Evolutionary conservation across 371 early-diverging fungal genomes (phyloP), one percentile per base, ranked within the genome.

Genomic region (Apophysomyces sp.): DNA sequence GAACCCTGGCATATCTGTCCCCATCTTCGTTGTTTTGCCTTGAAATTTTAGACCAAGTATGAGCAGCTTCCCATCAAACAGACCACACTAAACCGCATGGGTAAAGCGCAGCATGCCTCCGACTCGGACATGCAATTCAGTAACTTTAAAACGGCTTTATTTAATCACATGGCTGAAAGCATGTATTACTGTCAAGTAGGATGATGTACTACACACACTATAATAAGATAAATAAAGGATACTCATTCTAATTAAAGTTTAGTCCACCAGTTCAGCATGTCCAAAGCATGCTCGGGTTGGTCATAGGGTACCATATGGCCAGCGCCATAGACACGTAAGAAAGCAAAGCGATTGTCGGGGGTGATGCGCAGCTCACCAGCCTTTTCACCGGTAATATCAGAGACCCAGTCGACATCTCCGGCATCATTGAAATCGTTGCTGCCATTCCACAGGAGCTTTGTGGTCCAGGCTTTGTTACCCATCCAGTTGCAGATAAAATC

Each of bases 391-490:
- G 67, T 69, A 52, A 71, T 57, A 11, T 67, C 67, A 28, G 77
- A 78, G 32, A 74, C 63, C 88, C 89, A 90, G 37, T 76, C 69
- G 34, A 67, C 66, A 63, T 90, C 89, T 60, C 87, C 80, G 37
- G 88, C 87, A 29, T 77, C 61, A 31, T 77, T 63, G 74, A 92
- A 93, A 28, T 82, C 88, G 4, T 74, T 62, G 61, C 85, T 74
- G 36, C 94, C 94, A 32, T 76, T 67, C 98, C 98, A 98, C 36
- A 86, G 86, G 52, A 98, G 77, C 21, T 78, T 86, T 36, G 86
- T 60, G 7, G 92, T 78, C 95, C 95, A 96, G 2, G 94, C 95
- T 82, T 93, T 93, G 86, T 94, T 96, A 55, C 96, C 96, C 68
- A 92, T 87, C 94, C 95, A 95, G 74, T 93, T 93, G 82, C 94